Evolutionary conservation across 768 basidiomycete genomes (phyloP).

Genomic region (Pleurotus pulmonarius): DNA sequence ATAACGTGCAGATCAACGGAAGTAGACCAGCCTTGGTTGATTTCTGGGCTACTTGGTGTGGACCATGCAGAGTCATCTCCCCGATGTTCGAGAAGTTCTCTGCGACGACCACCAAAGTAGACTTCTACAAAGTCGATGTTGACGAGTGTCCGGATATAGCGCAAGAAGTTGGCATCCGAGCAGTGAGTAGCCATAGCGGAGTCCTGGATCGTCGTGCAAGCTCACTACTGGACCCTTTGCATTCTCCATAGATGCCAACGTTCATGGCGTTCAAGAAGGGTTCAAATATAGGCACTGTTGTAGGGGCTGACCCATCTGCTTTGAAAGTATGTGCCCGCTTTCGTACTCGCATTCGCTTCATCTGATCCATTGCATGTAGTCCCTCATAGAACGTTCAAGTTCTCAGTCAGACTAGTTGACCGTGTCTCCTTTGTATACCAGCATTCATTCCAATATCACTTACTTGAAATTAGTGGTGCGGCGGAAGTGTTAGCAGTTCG

Average conservation of each 20-base stretch:
- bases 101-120: slow-evolving; percentile 27
- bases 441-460: too few species aligned
- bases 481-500: too few species aligned
- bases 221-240: too few species aligned
- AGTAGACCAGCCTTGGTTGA: slow-evolving; percentile 53
- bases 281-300: slow-evolving; percentile 6
- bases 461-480: too few species aligned
- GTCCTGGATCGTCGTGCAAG: too few species aligned
- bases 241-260: slow-evolving; percentile 24
- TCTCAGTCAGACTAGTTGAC: too few species aligned
- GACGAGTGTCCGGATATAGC: slow-evolving; percentile 53
- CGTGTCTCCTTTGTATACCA: too few species aligned
- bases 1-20: slow-evolving; percentile 35
- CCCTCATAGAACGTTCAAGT: not conserved
- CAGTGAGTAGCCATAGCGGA: slow-evolving; percentile 36
- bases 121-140: slow-evolving; percentile 74
- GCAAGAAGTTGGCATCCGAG: slow-evolving; percentile 56
- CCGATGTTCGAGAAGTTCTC: slow-evolving; percentile 64
- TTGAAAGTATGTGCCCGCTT: slow-evolving; percentile 9
- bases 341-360: too few species aligned
- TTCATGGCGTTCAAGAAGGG: slow-evolving; percentile 22
- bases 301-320: slow-evolving; percentile 10
- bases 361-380: not conserved
- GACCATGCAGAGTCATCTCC: slow-evolving; percentile 63
- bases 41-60: slow-evolving; percentile 80